Evolutionary conservation across 306 rosid genomes (phyloP).

Genomic region (Corylus americana): DNA sequence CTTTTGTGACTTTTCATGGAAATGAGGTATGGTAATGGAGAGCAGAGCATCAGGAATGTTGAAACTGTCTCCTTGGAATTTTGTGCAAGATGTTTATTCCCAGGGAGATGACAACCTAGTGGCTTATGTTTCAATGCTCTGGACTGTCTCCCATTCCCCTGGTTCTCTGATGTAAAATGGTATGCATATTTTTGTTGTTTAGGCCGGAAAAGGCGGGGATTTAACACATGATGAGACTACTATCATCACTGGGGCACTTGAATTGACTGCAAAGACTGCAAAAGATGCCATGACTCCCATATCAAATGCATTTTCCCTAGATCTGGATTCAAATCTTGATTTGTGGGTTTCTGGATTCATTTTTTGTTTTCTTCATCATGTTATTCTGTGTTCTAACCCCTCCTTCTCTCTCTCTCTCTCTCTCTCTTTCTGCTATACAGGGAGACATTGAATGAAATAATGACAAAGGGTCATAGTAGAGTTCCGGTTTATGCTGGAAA

Average conservation of each 20-base stretch:
- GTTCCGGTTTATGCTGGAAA: slow-evolving; percentile 87
- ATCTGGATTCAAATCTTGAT: slow-evolving; percentile 84
- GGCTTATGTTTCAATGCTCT: slow-evolving; percentile 15
- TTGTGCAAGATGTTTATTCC: slow-evolving; percentile 15
- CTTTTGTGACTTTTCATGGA: slow-evolving; percentile 94
- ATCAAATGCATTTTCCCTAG: slow-evolving; percentile 92
- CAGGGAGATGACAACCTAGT: not conserved
- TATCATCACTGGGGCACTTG: slow-evolving; percentile 95
- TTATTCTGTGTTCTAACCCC: slow-evolving; percentile 33
- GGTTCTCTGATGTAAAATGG: slow-evolving; percentile 28
- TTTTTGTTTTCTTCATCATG: slow-evolving; percentile 25
- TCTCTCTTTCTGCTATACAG: slow-evolving; percentile 38
- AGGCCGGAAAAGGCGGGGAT: slow-evolving; percentile 99
- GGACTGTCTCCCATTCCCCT: slow-evolving; percentile 3
- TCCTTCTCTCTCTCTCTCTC: slow-evolving; percentile 9
- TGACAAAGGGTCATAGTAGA: slow-evolving; percentile 94
- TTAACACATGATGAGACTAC: slow-evolving; percentile 98
- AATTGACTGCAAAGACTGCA: slow-evolving; percentile 93
- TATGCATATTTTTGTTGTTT: slow-evolving; percentile 30
- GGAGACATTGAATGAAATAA: slow-evolving; percentile 81
- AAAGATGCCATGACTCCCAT: slow-evolving; percentile 99
- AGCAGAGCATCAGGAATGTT: not conserved
- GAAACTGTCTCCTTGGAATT: not conserved
- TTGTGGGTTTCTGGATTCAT: slow-evolving; percentile 71
- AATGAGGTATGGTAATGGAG: slow-evolving; percentile 65